Conservation (phyloP, 352 stramenopile genomes). For the Phytopythium delawarense region DNA sequence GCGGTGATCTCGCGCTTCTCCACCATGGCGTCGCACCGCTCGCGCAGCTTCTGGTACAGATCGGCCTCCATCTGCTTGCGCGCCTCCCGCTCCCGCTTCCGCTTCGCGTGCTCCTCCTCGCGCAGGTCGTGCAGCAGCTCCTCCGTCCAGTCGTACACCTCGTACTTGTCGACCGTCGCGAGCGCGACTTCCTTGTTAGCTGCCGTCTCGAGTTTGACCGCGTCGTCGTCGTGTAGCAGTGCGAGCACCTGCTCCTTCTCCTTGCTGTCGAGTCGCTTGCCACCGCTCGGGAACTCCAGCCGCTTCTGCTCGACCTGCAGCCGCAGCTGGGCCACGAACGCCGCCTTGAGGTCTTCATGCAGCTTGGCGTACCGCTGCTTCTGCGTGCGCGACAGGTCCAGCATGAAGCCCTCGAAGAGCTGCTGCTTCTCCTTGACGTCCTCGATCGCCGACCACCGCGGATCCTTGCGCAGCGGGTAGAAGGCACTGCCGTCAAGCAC, state of each 20-base stretch:
- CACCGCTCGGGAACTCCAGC: constrained; percentile 16
- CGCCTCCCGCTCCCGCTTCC: constrained; percentile 46
- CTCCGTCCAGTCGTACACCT: constrained; percentile 68
- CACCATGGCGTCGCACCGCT: constrained; percentile 21
- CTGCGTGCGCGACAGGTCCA: constrained; percentile 55
- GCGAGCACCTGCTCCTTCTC: constrained; percentile 39
- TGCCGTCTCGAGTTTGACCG: constrained; percentile 14
- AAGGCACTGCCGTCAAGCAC: constrained; percentile 40
- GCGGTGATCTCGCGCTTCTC: constrained; percentile 14
- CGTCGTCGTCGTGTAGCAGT: constrained; percentile 35
- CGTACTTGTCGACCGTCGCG: constrained; percentile 34
- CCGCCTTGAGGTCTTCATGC: constrained; percentile 30
- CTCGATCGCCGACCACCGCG: constrained; percentile 58
- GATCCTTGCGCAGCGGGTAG: constrained; percentile 59
- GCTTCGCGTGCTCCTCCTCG: constrained; percentile 39
- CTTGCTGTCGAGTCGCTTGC: constrained; percentile 39
- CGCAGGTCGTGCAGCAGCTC: constrained; percentile 35
- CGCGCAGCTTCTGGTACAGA: constrained; percentile 25
- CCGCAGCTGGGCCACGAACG: constrained; percentile 36
- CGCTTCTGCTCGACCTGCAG: constrained; percentile 27
- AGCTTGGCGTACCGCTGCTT: constrained; percentile 38
- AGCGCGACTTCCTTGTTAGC: constrained; percentile 17
- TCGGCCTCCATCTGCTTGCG: constrained; percentile 33
- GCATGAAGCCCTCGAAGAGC: constrained; percentile 63
- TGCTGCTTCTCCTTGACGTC: constrained; percentile 64